Evolutionary conservation across 2,329 filamentous ascomycete species (phyloP), one percentile per base, ranked within the genome.

Genomic region (Colletotrichum falcatum): DNA sequence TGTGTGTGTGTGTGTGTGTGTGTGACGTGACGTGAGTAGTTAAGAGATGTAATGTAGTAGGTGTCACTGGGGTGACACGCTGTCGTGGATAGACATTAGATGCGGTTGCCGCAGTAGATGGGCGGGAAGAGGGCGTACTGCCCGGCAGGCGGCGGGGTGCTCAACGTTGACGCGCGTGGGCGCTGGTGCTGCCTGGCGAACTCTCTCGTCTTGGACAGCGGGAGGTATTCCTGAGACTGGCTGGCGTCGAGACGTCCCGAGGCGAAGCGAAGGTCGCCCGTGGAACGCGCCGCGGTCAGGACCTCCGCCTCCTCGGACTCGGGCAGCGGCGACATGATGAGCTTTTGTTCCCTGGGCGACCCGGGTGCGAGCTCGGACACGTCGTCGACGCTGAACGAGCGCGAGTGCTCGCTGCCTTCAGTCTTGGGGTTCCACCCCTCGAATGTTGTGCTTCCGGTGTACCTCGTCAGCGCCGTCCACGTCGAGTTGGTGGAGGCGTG

Each of bases 401-500:
- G 76, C 46, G 79, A 69, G 35, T 75, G 76, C 42, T 82, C 81
- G 9, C 75, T 73, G 6, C 74, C 73, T 23, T 82, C 80, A 1
- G 74, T 74, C 74, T 79, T 73, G 30, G 72, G 63, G 60, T 73
- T 70, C 72, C 72, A 73, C n/a, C 70, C 70, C 56, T 73, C 72
- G 30, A 72, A 86, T 16, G 80, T 83, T 68, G 83, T 88, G 79
- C 86, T 89, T 53, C 81, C 79, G 5, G 87, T 90, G 76, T 87
- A 81, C 6, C 86, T 84, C 6, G 87, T 89, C 68, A 86, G 81
- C 48, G 84, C 85, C 1, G 87, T 88, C 70, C 84, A 85, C 12
- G 83, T 85, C 5, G 87, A 89, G 33, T 84, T 82, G 20, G 83
- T 83, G 16, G 88, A 90, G 59, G 84, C 81, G 77, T 89, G 87